Percentiles rank a stretch among this genome's conserved stretches.
Conservation (phyloP, 306 rosid species). For the cucumber (Cucumis sativus) region DNA sequence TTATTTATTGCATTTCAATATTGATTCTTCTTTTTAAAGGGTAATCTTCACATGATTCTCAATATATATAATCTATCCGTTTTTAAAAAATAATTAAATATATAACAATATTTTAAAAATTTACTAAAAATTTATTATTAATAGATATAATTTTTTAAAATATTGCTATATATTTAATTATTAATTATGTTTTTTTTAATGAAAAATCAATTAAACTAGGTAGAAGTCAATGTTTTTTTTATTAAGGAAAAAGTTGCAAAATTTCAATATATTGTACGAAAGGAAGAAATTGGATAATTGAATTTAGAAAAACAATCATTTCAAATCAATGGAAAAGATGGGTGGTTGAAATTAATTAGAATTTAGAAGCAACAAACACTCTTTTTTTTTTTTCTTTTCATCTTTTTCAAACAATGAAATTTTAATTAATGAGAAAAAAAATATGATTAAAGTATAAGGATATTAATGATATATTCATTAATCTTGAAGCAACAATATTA, state of each 20-base stretch:
- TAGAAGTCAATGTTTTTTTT: no score
- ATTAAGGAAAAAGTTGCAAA: no score
- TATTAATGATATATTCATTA: neutral
- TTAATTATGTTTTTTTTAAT: no score
- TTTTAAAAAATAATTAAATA: no score
- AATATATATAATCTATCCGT: neutral
- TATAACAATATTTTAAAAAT: no score
- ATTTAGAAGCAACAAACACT: neutral
- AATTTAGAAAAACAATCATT: neutral
- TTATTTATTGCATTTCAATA: neutral
- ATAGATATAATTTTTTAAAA: no score
- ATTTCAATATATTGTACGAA: no score
- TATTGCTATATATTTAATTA: no score
- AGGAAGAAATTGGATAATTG: neutral
- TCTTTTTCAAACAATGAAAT: neutral
- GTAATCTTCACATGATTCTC: neutral
- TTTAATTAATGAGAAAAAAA: neutral
- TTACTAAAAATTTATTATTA: no score
- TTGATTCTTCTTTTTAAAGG: neutral
- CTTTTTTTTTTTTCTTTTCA: neutral
- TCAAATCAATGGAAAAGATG: neutral
- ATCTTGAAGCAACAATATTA: neutral
- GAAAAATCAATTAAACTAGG: no score
- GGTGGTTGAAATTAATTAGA: no score
- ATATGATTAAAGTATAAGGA: no score